Conservation (phyloP, 257 asterid genomes). For the Jasminum sambac region DNA sequence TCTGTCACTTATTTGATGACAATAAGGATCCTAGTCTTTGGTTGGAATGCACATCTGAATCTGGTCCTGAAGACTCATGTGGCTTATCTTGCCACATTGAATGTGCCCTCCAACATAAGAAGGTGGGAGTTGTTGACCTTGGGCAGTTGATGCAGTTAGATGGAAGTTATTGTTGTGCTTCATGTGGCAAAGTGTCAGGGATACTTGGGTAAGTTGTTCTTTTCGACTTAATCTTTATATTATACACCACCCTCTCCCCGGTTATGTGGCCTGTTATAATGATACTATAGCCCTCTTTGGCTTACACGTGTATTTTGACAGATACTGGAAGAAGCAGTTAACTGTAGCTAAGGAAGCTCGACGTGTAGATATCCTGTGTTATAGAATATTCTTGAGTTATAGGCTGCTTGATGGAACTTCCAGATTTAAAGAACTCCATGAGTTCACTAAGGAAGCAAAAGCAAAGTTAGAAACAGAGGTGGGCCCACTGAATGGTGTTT, state of each 20-base stretch:
- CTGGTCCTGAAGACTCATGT: slow-evolving; percentile 66
- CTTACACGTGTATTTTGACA: slow-evolving; percentile 33
- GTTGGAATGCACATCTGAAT: slow-evolving; percentile 76
- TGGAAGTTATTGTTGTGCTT: slow-evolving; percentile 90
- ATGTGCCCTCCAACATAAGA: slow-evolving; percentile 71
- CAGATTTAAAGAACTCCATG: slow-evolving; percentile 75
- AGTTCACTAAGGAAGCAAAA: slow-evolving; percentile 71
- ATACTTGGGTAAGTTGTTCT: slow-evolving; percentile 68
- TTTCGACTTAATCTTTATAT: neutral
- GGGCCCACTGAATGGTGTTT: slow-evolving; percentile 81
- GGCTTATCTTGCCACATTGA: slow-evolving; percentile 90
- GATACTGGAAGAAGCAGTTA: slow-evolving; percentile 90
- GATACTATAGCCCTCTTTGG: neutral
- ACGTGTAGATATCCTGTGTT: slow-evolving; percentile 73
- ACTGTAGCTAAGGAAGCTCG: slow-evolving; percentile 86
- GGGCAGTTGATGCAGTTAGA: slow-evolving; percentile 84
- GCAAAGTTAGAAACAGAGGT: slow-evolving; percentile 79
- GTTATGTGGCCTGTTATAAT: neutral
- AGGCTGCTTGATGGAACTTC: slow-evolving; percentile 82
- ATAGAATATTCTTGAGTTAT: slow-evolving; percentile 74
- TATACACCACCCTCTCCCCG: neutral
- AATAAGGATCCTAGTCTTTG: slow-evolving; percentile 95
- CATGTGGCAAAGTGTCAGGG: slow-evolving; percentile 87
- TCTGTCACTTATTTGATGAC: slow-evolving; percentile 81
- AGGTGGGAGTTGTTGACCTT: slow-evolving; percentile 81